Evolutionary conservation across 208 protist genomes (phyloP).

Genomic region (Tritrichomonas musculus): DNA sequence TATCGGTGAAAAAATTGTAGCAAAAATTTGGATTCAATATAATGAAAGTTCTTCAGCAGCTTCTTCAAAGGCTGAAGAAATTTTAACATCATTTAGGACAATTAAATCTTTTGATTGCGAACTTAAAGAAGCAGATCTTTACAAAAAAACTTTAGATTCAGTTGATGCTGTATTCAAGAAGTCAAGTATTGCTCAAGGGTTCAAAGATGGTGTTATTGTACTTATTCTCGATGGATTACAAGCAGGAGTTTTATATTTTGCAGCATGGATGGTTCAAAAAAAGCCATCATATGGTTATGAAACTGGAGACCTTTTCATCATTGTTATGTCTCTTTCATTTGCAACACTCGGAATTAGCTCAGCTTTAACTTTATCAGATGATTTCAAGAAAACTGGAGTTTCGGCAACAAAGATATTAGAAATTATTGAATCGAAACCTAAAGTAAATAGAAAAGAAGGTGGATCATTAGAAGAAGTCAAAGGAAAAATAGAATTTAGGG

Average conservation of each 20-base stretch:
- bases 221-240: background rate
- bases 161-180: background rate
- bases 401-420: background rate
- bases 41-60: background rate
- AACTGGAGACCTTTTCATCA: background rate
- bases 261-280: background rate
- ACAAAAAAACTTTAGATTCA: background rate
- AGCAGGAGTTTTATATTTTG: background rate
- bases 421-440: background rate
- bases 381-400: background rate
- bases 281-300: background rate
- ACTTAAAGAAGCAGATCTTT: background rate
- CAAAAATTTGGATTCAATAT: background rate
- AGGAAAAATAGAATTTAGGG: background rate
- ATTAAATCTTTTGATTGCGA: background rate
- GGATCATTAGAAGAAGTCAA: too few species aligned
- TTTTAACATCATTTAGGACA: background rate
- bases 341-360: background rate
- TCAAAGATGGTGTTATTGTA: background rate
- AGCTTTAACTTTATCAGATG: background rate
- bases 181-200: background rate
- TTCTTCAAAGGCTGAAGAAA: background rate
- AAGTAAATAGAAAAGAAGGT: background rate
- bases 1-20: background rate
- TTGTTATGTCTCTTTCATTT: background rate